These are phyloP conservation scores for Castanea mollissima DNA, from an alignment of 306 rosid genomes.

Conservation along the genomic window DNA sequence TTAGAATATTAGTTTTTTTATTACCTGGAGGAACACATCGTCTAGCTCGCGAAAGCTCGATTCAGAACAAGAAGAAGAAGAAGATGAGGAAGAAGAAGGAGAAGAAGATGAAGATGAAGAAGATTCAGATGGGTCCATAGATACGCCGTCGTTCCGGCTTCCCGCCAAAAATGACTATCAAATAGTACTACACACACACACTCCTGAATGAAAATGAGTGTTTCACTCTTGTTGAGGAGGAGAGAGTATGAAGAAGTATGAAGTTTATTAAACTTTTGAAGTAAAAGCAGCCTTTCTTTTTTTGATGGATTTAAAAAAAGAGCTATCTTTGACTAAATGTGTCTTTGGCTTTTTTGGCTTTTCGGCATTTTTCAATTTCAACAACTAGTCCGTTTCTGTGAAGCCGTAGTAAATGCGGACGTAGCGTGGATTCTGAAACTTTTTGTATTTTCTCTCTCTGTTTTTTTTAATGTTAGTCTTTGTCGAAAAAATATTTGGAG, in stretches of 20 bases:
- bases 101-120: background rate
- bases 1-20: too few species aligned
- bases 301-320: too few species aligned
- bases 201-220: too few species aligned
- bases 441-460: background rate
- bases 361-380: background rate
- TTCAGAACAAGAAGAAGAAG: slow-evolving; percentile 25
- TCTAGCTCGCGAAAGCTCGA: slow-evolving; percentile 54
- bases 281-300: too few species aligned
- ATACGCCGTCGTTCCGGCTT: background rate
- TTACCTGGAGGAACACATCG: slow-evolving; percentile 58
- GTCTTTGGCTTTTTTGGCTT: background rate
- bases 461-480: background rate
- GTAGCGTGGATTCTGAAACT: slow-evolving; percentile 25
- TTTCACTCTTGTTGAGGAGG: too few species aligned
- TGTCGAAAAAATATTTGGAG: too few species aligned
- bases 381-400: background rate
- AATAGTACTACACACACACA: background rate
- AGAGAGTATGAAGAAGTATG: too few species aligned
- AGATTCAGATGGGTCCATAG: slow-evolving; percentile 6
- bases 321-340: background rate
- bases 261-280: too few species aligned
- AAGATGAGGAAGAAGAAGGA: background rate
- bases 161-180: slow-evolving; percentile 10
- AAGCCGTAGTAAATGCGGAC: slow-evolving; percentile 33